Evolutionary conservation across 345 rosid genomes (phyloP).

Genomic region (Kandelia obovata): DNA sequence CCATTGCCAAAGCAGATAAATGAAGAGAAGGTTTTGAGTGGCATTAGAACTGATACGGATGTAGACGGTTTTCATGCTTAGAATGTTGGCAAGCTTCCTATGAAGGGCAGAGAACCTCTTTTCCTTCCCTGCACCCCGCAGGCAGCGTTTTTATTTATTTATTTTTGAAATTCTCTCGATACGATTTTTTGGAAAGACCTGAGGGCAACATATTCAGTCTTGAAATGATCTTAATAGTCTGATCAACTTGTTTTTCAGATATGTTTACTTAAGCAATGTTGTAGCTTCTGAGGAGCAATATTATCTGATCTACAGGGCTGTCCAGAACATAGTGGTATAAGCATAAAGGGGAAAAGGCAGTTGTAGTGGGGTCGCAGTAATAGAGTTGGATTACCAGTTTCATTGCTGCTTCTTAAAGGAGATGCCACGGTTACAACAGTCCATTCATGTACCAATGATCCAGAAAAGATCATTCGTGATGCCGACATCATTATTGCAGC

Average conservation of each 20-base stretch:
- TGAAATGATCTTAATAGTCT: not conserved
- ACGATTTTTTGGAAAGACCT: not conserved
- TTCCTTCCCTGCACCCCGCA: constrained; percentile 92
- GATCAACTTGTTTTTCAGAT: not conserved
- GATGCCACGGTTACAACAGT: constrained; percentile 85
- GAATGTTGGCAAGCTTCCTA: constrained; percentile 90
- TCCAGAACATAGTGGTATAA: constrained; percentile 79
- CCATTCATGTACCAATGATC: constrained; percentile 68
- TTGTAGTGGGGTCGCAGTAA: constrained; percentile 88
- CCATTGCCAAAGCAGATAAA: constrained; percentile 83
- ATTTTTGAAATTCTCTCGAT: not conserved
- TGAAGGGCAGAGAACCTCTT: constrained; percentile 97
- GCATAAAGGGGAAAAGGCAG: constrained; percentile 71
- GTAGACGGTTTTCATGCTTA: constrained; percentile 96
- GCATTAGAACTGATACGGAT: constrained; percentile 72
- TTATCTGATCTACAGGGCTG: constrained; percentile 55
- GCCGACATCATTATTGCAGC: constrained; percentile 94
- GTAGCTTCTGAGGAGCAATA: not conserved
- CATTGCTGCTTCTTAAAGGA: constrained; percentile 75
- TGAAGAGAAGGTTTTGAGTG: constrained; percentile 76
- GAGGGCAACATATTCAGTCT: not conserved
- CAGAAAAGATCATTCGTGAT: constrained; percentile 59
- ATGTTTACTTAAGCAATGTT: not conserved
- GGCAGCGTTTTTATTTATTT: constrained; percentile 33
- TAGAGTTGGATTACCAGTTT: constrained; percentile 86